phyloP scores from a whole-genome alignment of 768 basidiomycete genomes.

The Hirschioporus abietinus region DNA sequence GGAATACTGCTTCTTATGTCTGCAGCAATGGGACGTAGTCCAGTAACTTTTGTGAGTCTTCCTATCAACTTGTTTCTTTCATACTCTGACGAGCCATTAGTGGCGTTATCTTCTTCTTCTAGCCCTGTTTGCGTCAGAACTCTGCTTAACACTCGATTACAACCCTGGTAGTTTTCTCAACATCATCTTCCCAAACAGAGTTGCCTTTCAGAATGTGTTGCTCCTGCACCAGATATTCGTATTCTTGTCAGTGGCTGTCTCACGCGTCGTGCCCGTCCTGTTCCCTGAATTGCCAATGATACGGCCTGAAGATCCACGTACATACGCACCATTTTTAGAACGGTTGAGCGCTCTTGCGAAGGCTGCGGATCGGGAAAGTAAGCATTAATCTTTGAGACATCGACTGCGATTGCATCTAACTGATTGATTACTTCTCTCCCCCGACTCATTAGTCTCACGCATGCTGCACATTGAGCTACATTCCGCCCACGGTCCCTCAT shows the following conservation, averaged over 20 bases:
- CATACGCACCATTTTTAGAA: constrained; percentile 30
- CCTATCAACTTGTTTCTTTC: constrained; percentile 7
- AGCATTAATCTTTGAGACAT: not conserved
- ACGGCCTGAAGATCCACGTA: constrained; percentile 23
- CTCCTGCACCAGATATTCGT: constrained; percentile 76
- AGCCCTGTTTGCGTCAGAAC: constrained; percentile 55
- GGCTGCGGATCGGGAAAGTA: constrained; percentile 53
- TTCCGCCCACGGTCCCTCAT: constrained; percentile 33
- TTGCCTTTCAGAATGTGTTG: constrained; percentile 70
- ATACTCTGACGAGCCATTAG: constrained; percentile 29
- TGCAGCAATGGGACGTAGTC: constrained; percentile 51
- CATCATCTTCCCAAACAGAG: constrained; percentile 53
- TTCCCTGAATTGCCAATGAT: constrained; percentile 38
- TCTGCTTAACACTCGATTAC: constrained; percentile 54
- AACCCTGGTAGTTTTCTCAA: constrained; percentile 27
- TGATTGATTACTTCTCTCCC: constrained; percentile 6
- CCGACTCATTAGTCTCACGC: constrained; percentile 34
- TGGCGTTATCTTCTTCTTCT: constrained; percentile 78
- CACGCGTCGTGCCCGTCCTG: constrained; percentile 63
- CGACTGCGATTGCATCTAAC: constrained; percentile 11
- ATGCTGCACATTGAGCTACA: constrained; percentile 52
- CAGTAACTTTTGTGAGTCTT: constrained; percentile 59
- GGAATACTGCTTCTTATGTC: constrained; percentile 57
- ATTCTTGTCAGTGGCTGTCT: constrained; percentile 67
- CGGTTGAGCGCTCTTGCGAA: constrained; percentile 36